These are phyloP conservation scores for Aspergillus nomiae DNA, from an alignment of 2,329 filamentous ascomycete genomes.

Conservation along the genomic window DNA sequence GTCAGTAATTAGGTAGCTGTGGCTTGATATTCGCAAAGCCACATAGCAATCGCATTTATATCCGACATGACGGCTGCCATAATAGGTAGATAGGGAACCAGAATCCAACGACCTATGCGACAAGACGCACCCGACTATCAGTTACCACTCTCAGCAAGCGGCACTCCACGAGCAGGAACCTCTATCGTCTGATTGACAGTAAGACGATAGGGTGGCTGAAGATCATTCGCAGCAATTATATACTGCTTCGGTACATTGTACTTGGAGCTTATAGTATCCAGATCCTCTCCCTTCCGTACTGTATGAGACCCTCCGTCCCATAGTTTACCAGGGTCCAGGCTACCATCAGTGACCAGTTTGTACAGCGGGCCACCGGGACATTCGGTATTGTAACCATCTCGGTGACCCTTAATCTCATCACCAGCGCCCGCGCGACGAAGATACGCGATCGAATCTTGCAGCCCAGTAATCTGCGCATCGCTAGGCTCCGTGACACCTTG, in stretches of 20 bases:
- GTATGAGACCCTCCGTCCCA: conserved; percentile 5
- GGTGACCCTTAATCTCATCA: conserved; percentile 10
- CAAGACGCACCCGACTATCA: not conserved
- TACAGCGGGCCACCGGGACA: conserved; percentile 8
- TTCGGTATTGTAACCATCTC: conserved; percentile 9
- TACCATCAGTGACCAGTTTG: conserved; percentile 4
- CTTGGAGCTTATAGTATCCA: conserved; percentile 1
- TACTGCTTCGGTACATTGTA: conserved; percentile 10
- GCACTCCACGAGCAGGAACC: conserved; percentile 1
- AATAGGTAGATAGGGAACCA: too few species aligned
- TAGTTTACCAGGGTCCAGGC: conserved; percentile 5
- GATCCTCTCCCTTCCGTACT: conserved; percentile 2
- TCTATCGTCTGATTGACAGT: not conserved
- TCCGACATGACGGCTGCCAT: too few species aligned
- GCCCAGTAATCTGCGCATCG: not conserved
- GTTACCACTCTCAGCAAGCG: not conserved
- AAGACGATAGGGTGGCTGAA: conserved; percentile 1
- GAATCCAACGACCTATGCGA: too few species aligned
- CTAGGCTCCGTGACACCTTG: conserved; percentile 5
- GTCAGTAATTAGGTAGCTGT: too few species aligned
- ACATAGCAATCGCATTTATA: too few species aligned
- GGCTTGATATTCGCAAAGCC: too few species aligned
- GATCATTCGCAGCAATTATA: conserved; percentile 7
- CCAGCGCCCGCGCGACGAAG: conserved; percentile 5
- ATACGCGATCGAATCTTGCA: conserved; percentile 12